Conservation (phyloP, 306 rosid species). For the Purshia tridentata region DNA sequence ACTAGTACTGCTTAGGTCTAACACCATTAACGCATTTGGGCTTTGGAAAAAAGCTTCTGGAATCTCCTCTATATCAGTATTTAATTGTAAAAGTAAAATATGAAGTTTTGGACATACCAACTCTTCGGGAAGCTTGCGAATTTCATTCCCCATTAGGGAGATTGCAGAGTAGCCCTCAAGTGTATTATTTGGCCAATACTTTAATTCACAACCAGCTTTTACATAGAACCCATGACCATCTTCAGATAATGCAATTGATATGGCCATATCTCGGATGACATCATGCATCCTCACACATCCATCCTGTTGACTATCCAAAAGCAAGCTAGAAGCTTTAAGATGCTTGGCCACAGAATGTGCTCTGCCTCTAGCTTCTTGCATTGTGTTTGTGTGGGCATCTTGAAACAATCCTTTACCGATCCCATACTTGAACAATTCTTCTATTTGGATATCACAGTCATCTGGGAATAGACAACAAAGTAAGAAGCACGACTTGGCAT, state of each 20-base stretch:
- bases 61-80: not conserved
- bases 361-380: slow-evolving; percentile 4
- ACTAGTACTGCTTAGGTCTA: not conserved
- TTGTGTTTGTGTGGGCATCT: not conserved
- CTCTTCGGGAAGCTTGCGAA: not conserved
- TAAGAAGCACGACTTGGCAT: slow-evolving; percentile 19
- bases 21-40: not conserved
- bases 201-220: not conserved
- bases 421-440: slow-evolving; percentile 13
- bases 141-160: not conserved
- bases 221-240: not conserved
- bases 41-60: not conserved
- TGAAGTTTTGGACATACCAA: too few species aligned
- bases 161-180: slow-evolving; percentile 5
- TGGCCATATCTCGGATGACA: slow-evolving; percentile 27
- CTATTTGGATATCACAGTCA: not conserved
- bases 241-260: slow-evolving; percentile 6
- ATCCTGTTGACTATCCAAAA: not conserved
- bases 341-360: not conserved
- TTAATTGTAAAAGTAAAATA: too few species aligned
- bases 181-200: slow-evolving; percentile 5
- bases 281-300: slow-evolving; percentile 29
- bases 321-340: slow-evolving; percentile 19
- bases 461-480: slow-evolving; percentile 22
- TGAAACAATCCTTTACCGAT: not conserved